phyloP scores from a whole-genome alignment of 2,329 filamentous ascomycete genomes.

The Dendryphion nanum region DNA sequence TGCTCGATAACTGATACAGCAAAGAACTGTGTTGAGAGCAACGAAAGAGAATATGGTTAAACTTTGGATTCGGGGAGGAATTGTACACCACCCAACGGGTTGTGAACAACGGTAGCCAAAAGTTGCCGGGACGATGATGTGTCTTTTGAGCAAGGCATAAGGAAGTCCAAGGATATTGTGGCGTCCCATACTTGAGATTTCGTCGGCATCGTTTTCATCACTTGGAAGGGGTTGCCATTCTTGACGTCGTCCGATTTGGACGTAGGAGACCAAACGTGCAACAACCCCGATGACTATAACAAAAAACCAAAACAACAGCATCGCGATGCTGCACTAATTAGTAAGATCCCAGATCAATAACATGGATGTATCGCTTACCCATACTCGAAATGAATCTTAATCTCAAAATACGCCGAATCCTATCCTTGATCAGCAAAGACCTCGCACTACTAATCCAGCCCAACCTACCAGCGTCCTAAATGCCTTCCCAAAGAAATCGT shows the following conservation, averaged over 20 bases:
- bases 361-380: slow-evolving; percentile 17
- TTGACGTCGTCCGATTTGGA: slow-evolving; percentile 7
- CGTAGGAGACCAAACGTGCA: slow-evolving; percentile 19
- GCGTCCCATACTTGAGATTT: not conserved
- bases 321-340: slow-evolving; percentile 18
- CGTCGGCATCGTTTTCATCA: slow-evolving; percentile 1
- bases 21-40: slow-evolving; percentile 45
- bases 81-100: slow-evolving; percentile 43
- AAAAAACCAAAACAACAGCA: slow-evolving; percentile 33
- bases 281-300: slow-evolving; percentile 24
- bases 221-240: slow-evolving; percentile 8
- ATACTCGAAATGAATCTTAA: slow-evolving; percentile 29
- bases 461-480: slow-evolving; percentile 28
- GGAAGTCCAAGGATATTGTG: slow-evolving; percentile 3
- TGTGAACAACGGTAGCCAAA: slow-evolving; percentile 44
- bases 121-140: slow-evolving; percentile 46
- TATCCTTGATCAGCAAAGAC: slow-evolving; percentile 6
- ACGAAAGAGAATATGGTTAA: slow-evolving; percentile 47
- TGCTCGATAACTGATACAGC: slow-evolving; percentile 45
- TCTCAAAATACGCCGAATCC: slow-evolving; percentile 26
- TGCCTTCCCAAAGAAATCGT: slow-evolving; percentile 20
- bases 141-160: slow-evolving; percentile 19
- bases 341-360: not conserved
- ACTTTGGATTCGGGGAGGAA: slow-evolving; percentile 50
- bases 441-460: too few species aligned